Base-by-base conservation (phyloP, 768 basidiomycete species). In the Boletus reticulatus region DNA sequence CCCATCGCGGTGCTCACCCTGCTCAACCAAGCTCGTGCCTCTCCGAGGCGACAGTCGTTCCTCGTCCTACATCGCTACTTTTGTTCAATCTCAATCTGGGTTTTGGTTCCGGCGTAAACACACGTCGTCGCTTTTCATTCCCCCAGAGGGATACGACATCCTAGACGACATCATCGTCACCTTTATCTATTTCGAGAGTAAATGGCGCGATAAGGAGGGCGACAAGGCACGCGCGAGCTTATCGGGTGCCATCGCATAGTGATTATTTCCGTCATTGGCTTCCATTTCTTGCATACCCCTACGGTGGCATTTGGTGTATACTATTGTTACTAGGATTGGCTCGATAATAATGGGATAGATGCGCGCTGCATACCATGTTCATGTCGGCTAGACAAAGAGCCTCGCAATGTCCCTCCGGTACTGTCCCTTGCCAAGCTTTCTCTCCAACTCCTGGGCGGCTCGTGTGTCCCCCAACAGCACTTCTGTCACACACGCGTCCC, bases 111-210 rank as follows among this genome's bases (percentile, higher is more conserved):
- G 48, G 6, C 63, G 62, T 6, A 67, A 53, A 51, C 36, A 52
- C 16, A 53, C 58, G 4, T 63, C 66, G 4, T 62, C 67, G 11
- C 57, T 73, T 6, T 62, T 63, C 32, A 38, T 75, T 20, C 55
- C 67, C 12, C 69, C 69, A 9, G 67, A 67, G 29, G 72, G 71
- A 7, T 41, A 52, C 11, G 57, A 46, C 31, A 72, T 73, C 38
- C 53, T 73, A 13, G 72, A 75, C 47, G 73, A 73, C 36, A 72
- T 73, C 36, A 24, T 73, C 32, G 69, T 72, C 51, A 73, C 73
- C 0, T 73, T 75, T 31, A 55, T 75, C 19, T 75, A 71, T 43
- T 72, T 72, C n/a, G 71, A 67, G 47, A 41, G 55, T 20, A 68
- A 57, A 51, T 71, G 69, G 69, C 61, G 59, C 6, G 69, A 67